Conservation (phyloP, 2,329 filamentous ascomycete genomes). For the Westerdykella ornata region DNA sequence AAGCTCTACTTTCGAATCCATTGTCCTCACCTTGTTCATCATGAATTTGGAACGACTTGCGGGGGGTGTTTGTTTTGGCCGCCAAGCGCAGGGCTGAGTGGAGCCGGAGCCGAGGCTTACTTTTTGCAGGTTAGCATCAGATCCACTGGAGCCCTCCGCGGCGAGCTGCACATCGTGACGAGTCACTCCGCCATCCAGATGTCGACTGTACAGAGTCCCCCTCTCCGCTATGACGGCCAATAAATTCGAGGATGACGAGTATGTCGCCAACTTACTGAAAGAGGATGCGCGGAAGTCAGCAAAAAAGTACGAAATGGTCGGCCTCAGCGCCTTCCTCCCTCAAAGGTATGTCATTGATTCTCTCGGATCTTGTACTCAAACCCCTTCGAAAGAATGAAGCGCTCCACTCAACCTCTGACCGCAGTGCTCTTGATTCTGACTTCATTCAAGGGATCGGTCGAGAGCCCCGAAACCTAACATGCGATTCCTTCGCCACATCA, state of each 20-base stretch:
- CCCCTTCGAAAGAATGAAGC: no score
- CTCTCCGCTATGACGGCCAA: constrained; percentile 14
- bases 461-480: constrained; percentile 83
- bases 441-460: constrained; percentile 49
- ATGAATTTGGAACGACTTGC: background rate
- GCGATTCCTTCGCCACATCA: constrained; percentile 78
- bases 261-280: constrained; percentile 70
- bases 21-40: no score
- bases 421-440: constrained; percentile 1
- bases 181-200: background rate
- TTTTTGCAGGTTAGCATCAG: constrained; percentile 5
- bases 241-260: constrained; percentile 56
- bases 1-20: constrained; percentile 23
- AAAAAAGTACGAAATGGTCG: constrained; percentile 66
- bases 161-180: background rate
- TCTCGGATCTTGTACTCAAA: background rate
- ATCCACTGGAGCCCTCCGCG: background rate
- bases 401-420: constrained; percentile 2
- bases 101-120: constrained; percentile 4
- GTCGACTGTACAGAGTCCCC: no score
- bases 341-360: constrained; percentile 42
- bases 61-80: constrained; percentile 26
- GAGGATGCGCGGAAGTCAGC: constrained; percentile 71
- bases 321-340: constrained; percentile 60
- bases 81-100: constrained; percentile 12